phyloP scores from a whole-genome alignment of 495 filamentous ascomycete species.

The Lophium mytilinum region DNA sequence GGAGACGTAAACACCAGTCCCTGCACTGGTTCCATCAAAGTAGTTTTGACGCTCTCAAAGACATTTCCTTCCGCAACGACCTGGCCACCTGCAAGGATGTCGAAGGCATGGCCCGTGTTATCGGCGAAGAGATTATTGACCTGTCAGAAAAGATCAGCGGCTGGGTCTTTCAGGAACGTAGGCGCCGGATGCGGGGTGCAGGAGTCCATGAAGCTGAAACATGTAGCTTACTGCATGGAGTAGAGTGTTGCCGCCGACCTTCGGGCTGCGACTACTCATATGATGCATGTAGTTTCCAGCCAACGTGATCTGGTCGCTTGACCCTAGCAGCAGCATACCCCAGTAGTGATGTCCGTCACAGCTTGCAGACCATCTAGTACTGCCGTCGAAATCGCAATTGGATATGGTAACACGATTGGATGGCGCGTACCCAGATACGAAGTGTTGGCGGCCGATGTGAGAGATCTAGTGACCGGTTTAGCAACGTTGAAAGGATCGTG shows the following conservation, averaged over 20 bases:
- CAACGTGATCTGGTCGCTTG: slow-evolving; percentile 38
- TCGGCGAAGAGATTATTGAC: slow-evolving; percentile 56
- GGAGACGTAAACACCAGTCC: slow-evolving; percentile 39
- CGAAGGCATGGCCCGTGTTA: slow-evolving; percentile 48
- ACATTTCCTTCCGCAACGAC: slow-evolving; percentile 53
- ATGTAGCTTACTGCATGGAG: slow-evolving; percentile 30
- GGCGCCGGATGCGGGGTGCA: too few relatives aligned
- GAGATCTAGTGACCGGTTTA: slow-evolving; percentile 27
- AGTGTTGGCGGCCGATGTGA: slow-evolving; percentile 41
- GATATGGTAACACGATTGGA: slow-evolving; percentile 38
- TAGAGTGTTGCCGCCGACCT: slow-evolving; percentile 41
- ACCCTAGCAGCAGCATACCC: slow-evolving; percentile 42
- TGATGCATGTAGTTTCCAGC: slow-evolving; percentile 45
- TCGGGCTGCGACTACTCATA: slow-evolving; percentile 46
- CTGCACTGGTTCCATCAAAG: slow-evolving; percentile 24
- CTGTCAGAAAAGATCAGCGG: too few relatives aligned
- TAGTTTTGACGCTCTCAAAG: slow-evolving; percentile 44
- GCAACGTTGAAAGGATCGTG: background rate
- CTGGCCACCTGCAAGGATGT: slow-evolving; percentile 43
- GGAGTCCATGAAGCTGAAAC: too few relatives aligned
- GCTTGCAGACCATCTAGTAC: slow-evolving; percentile 42
- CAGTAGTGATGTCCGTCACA: slow-evolving; percentile 52
- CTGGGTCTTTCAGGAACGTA: too few relatives aligned
- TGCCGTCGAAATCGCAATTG: slow-evolving; percentile 42
- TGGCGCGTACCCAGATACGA: slow-evolving; percentile 32